Conservation (phyloP, 495 filamentous ascomycete species). For the Podospora pseudopauciseta region DNA sequence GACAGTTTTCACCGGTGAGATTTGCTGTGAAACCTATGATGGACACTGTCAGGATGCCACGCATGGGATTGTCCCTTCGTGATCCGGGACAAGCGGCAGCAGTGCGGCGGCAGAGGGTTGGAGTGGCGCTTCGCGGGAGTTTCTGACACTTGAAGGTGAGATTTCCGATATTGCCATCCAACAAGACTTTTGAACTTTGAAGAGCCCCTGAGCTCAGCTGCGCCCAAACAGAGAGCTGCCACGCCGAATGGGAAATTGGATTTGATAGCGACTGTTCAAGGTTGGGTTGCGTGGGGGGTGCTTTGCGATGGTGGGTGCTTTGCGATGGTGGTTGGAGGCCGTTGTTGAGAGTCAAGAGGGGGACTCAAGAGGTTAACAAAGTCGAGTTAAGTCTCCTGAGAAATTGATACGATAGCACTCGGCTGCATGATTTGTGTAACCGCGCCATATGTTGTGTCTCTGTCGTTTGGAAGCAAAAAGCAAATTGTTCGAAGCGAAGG, state of each 20-base stretch:
- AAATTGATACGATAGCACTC: not conserved
- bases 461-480: not conserved
- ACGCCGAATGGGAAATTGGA: not conserved
- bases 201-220: not conserved
- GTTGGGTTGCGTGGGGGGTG: not conserved
- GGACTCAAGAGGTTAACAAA: not conserved
- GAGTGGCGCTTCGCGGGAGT: not conserved
- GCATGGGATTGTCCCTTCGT: not conserved
- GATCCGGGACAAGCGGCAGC: not conserved
- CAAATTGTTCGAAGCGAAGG: too few species aligned
- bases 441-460: not conserved
- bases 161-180: too few species aligned
- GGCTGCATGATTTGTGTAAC: not conserved
- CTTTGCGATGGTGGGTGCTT: not conserved
- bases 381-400: too few species aligned
- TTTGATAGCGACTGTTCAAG: not conserved
- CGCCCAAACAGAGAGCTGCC: not conserved
- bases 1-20: not conserved
- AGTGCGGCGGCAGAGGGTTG: not conserved
- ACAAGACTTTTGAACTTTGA: too few species aligned
- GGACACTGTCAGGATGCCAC: not conserved
- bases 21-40: not conserved
- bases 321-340: not conserved
- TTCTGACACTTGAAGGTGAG: not conserved
- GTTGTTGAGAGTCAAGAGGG: too few species aligned